Base-by-base conservation (phyloP, 306 rosid species). In the Acacia melanoxylon region DNA sequence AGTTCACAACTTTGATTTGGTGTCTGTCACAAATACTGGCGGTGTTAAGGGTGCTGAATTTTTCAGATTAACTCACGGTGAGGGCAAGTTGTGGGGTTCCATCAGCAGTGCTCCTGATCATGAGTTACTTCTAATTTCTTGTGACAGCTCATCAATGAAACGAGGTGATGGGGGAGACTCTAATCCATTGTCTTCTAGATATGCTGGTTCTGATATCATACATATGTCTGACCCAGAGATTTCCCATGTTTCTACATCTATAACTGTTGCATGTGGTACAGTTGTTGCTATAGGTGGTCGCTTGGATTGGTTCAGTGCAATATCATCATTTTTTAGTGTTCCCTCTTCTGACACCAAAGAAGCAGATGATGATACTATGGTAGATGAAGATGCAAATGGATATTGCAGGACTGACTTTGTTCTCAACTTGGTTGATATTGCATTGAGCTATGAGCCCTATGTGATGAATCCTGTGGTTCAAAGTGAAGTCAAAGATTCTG, bases 81-180 rank as follows among this genome's bases (percentile, higher is more conserved):
- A 95, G 88, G 99, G 99, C 41, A 87, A 90, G 91, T 83, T 95
- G 85, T 88, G 84, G 86, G 99, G 98, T 86, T 84, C 72, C 63
- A 74, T 90, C 65, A 85, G 89, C 49, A 92, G 85, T 52, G 86
- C 83, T 87, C 90, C 92, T 35, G 89, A 89, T 87, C 89, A 85
- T 49, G 97, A 93, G 89, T 91, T 95, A 85, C 92, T 92, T 83
- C 88, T 95, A 83, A 83, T 95, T 77, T 82, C 91, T 14, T 93
- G 98, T 85, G 88, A 88, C 84, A 90, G 91, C 89, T 87, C 94
- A 33, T 81, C 90, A 52, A 71, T 86, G 87, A 93, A 92, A 82
- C 93, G 99, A 72, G 99, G 99, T 80, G 94, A 93, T 88, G 99
- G 99, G 76, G 97, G 88, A 75, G 97, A 97, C 75, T 95, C 97